Evolutionary conservation across 148 eudicot genomes (phyloP).

Genomic region (Vaccinium corymbosum): DNA sequence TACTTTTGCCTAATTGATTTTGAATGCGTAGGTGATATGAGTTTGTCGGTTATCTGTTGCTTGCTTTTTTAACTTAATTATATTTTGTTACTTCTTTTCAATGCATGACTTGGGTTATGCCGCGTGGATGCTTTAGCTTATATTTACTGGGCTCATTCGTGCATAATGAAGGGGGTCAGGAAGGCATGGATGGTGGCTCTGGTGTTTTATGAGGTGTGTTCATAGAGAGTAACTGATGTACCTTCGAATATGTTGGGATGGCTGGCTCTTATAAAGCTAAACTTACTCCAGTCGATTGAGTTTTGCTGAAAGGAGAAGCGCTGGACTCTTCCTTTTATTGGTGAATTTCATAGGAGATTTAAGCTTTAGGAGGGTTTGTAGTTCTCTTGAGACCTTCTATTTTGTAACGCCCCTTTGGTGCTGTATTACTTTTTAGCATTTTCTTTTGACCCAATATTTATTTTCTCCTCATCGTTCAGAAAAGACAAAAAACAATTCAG

Average conservation of each 20-base stretch:
- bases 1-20: not conserved
- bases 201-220: not conserved
- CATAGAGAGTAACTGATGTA: not conserved
- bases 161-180: not conserved
- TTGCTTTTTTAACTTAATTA: not conserved
- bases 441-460: not conserved
- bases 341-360: not conserved
- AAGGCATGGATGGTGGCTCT: constrained; percentile 5
- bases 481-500: too few relatives aligned
- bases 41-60: not conserved
- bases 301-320: not conserved
- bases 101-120: not conserved
- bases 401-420: not conserved
- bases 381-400: not conserved
- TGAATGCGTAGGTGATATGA: not conserved
- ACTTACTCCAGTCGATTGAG: not conserved
- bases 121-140: not conserved
- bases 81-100: not conserved
- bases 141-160: not conserved
- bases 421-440: not conserved
- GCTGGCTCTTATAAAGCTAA: not conserved
- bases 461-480: too few relatives aligned
- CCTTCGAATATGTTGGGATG: not conserved
- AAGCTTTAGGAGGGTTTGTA: not conserved
- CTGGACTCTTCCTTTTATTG: constrained; percentile 1